Conservation (phyloP, 805 yeast species). For the Schwanniomyces pseudopolymorphus region DNA sequence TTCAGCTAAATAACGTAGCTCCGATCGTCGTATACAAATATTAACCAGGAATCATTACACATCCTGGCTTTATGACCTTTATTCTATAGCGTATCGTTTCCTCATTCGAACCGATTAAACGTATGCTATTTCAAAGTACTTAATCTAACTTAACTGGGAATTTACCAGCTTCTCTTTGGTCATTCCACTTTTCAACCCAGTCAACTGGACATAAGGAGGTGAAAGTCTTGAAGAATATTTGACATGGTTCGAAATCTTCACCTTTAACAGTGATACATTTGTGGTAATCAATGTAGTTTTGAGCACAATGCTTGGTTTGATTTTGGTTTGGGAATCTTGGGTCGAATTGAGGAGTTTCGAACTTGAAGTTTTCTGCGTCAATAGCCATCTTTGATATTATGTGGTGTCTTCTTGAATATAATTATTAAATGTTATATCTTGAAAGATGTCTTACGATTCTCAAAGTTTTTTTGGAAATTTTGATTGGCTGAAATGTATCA, state of each 20-base stretch:
- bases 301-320: constrained; percentile 99
- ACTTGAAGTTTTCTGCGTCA: constrained; percentile 40
- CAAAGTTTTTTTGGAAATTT: constrained; percentile 6
- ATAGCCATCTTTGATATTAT: constrained; percentile 28
- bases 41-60: neutral
- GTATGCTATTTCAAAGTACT: constrained; percentile 1
- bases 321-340: constrained; percentile 96
- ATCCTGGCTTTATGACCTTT: neutral
- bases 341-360: constrained; percentile 59
- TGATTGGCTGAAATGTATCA: constrained; percentile 6
- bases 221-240: constrained; percentile 90
- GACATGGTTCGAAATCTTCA: constrained; percentile 97
- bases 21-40: neutral
- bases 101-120: neutral
- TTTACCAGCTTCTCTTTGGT: constrained; percentile 64
- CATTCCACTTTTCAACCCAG: constrained; percentile 88
- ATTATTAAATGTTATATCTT: neutral
- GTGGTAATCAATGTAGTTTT: constrained; percentile 96
- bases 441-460: constrained; percentile 6
- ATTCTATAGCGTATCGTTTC: neutral
- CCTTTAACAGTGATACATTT: constrained; percentile 96
- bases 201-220: constrained; percentile 81
- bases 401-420: constrained; percentile 6
- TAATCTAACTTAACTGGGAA: constrained; percentile 42
- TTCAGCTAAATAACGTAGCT: neutral